These are phyloP conservation scores for Cadophora malorum DNA, from an alignment of 2,329 filamentous ascomycete genomes.

Conservation along the genomic window DNA sequence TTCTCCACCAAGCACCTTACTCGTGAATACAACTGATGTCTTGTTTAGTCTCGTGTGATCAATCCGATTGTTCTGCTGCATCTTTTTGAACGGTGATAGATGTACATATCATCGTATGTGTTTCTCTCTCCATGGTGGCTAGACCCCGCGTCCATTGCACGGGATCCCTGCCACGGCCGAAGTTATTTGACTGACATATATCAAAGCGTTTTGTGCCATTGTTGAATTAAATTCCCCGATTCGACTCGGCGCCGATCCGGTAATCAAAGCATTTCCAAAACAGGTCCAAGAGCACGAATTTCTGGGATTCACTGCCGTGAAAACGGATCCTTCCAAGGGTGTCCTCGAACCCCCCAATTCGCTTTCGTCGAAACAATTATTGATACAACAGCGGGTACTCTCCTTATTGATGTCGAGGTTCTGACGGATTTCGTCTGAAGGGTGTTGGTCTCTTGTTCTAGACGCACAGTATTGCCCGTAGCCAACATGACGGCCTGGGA, in stretches of 20 bases:
- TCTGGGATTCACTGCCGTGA: conserved; percentile 27
- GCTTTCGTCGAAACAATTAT: conserved; percentile 26
- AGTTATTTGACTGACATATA: conserved; percentile 36
- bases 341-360: conserved; percentile 10
- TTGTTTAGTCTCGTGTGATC: conserved; percentile 16
- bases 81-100: conserved; percentile 21
- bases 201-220: conserved; percentile 34
- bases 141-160: conserved; percentile 23
- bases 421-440: conserved; percentile 30
- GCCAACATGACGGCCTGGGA: conserved; percentile 62
- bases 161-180: conserved; percentile 30
- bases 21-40: conserved; percentile 19
- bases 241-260: conserved; percentile 23
- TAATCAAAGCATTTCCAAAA: conserved; percentile 30
- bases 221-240: conserved; percentile 28
- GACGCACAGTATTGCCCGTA: not conserved
- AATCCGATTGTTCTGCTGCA: conserved; percentile 21
- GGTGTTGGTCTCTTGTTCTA: conserved; percentile 15
- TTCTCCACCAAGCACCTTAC: not conserved
- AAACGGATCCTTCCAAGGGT: conserved; percentile 21
- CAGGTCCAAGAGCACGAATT: conserved; percentile 27
- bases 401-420: conserved; percentile 27
- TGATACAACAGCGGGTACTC: conserved; percentile 24
- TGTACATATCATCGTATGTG: conserved; percentile 20
- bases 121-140: conserved; percentile 9